These are phyloP conservation scores for Hymenoscyphus linearis DNA, from an alignment of 2,329 filamentous ascomycete genomes.

Conservation along the genomic window DNA sequence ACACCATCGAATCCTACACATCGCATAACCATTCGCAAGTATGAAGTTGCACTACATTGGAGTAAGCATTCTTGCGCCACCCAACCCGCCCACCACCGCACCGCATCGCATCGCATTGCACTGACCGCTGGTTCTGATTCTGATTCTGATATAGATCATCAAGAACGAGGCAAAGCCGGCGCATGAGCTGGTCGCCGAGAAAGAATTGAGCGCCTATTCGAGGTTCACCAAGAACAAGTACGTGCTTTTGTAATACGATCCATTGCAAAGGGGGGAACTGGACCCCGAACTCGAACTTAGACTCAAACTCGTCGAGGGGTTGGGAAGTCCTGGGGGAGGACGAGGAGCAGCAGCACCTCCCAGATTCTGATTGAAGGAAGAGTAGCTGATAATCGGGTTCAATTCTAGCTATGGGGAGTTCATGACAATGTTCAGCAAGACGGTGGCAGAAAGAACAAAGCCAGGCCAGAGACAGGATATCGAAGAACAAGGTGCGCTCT, in stretches of 20 bases:
- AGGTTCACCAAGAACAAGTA: slow-evolving; percentile 73
- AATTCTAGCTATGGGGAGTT: slow-evolving; percentile 49
- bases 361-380: not conserved
- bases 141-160: slow-evolving; percentile 55
- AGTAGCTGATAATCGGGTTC: slow-evolving; percentile 9
- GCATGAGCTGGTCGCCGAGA: slow-evolving; percentile 70
- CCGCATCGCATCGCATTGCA: too few species aligned
- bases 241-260: slow-evolving; percentile 17
- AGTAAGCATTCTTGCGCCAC: slow-evolving; percentile 42
- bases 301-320: too few species aligned
- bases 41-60: slow-evolving; percentile 91
- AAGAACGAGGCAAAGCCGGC: slow-evolving; percentile 74
- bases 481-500: slow-evolving; percentile 63
- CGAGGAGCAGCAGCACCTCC: not conserved
- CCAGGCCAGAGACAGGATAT: slow-evolving; percentile 81
- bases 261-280: not conserved
- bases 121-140: slow-evolving; percentile 23
- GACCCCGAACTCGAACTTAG: too few species aligned
- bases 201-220: slow-evolving; percentile 72
- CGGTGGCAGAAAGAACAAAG: slow-evolving; percentile 77
- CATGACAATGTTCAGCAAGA: slow-evolving; percentile 82
- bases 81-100: not conserved
- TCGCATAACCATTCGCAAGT: slow-evolving; percentile 34
- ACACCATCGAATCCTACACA: not conserved
- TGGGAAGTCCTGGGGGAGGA: not conserved